Evolutionary conservation across 106 monocot genomes (phyloP).

Genomic region (Gastrodia elata): DNA sequence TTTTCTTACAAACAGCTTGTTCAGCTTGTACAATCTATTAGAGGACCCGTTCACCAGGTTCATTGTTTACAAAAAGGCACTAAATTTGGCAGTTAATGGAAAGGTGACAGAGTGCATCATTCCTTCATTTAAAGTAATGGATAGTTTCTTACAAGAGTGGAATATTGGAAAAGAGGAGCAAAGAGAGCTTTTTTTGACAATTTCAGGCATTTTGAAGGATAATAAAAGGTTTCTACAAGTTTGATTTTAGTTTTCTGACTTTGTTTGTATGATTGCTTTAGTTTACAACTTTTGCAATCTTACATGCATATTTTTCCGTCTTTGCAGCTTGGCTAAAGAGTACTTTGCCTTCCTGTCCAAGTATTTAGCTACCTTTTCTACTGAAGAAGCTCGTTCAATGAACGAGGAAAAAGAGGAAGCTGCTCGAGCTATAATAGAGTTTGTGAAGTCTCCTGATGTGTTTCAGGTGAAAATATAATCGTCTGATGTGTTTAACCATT

Average conservation of each 20-base stretch:
- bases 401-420: conserved; percentile 83
- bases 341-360: conserved; percentile 64
- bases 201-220: conserved; percentile 82
- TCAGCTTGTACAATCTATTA: conserved; percentile 88
- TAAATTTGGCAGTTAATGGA: conserved; percentile 56
- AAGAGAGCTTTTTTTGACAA: conserved; percentile 62
- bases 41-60: conserved; percentile 68
- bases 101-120: conserved; percentile 72
- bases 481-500: neutral
- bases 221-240: conserved; percentile 52
- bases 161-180: conserved; percentile 64
- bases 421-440: conserved; percentile 73
- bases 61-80: conserved; percentile 72
- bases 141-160: conserved; percentile 79
- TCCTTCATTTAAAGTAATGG: conserved; percentile 82
- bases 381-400: conserved; percentile 48
- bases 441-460: conserved; percentile 65
- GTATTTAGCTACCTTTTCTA: conserved; percentile 77
- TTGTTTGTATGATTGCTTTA: neutral
- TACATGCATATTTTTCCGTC: conserved; percentile 8
- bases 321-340: conserved; percentile 60
- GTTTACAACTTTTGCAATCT: neutral
- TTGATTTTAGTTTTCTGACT: neutral
- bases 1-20: conserved; percentile 48
- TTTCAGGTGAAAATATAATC: conserved; percentile 53